Conservation (phyloP, 73 alveolate species). For the Symbiodinium natans region DNA sequence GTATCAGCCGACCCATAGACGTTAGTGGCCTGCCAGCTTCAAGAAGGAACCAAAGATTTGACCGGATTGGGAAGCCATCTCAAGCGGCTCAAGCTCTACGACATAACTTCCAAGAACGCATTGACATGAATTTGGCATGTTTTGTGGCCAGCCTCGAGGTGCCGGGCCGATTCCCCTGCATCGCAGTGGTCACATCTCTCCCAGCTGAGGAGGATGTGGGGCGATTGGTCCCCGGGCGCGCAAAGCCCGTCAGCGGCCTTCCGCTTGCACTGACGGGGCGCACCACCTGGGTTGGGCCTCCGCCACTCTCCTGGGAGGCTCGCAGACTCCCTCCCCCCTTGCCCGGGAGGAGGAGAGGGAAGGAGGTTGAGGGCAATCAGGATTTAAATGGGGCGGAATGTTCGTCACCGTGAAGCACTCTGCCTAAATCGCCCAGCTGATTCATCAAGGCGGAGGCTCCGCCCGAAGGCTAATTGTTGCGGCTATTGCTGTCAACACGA, state of each 20-base stretch:
- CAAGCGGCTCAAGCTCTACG: too few species aligned
- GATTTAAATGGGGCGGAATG: too few species aligned
- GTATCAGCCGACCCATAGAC: conserved; percentile 95
- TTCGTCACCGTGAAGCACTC: too few species aligned
- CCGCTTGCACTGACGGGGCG: conserved; percentile 99
- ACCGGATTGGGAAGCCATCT: not conserved
- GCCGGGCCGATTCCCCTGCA: conserved; percentile 95
- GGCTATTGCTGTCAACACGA: too few species aligned
- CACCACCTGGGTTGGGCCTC: conserved; percentile 95
- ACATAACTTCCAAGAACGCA: too few species aligned
- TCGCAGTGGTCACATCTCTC: conserved; percentile 86
- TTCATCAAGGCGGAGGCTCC: too few species aligned
- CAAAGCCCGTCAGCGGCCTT: conserved; percentile 99
- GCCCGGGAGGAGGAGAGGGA: too few species aligned
- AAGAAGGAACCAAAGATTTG: not conserved
- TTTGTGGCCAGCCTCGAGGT: conserved; percentile 91
- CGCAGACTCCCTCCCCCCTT: too few species aligned
- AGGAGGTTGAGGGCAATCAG: too few species aligned
- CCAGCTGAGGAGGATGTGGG: conserved; percentile 94
- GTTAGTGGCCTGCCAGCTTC: conserved; percentile 95
- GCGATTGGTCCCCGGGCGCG: conserved; percentile 99
- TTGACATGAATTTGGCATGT: too few species aligned
- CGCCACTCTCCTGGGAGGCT: conserved; percentile 64
- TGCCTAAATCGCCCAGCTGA: too few species aligned
- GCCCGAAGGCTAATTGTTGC: too few species aligned